A percentile compares a stretch with the other conserved stretches of the same genome.
These are phyloP conservation scores for Aegilops tauschii DNA, from an alignment of 176 grass and related monocot species.

Conservation along the genomic window DNA sequence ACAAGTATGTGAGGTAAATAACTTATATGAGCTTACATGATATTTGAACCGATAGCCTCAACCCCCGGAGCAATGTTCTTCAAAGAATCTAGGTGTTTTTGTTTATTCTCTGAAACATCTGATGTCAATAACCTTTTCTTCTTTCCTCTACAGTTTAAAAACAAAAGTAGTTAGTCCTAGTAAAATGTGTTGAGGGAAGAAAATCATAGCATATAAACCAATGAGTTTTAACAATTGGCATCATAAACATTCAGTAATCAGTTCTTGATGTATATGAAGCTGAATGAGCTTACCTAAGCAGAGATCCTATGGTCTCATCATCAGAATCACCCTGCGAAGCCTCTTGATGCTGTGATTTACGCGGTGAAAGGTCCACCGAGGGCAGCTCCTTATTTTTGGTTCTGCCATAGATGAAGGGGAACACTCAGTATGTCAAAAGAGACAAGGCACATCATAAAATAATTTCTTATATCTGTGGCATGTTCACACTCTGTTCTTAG, in stretches of 20 bases:
- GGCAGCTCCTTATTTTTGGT: conserved; percentile 40
- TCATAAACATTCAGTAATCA: neutral
- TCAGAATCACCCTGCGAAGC: conserved; percentile 46
- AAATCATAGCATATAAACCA: conserved; percentile 15
- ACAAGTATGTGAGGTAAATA: neutral
- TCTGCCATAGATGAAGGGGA: conserved; percentile 16
- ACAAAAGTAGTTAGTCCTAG: conserved; percentile 1
- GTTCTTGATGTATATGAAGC: conserved; percentile 13
- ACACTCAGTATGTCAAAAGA: neutral
- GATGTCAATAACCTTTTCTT: conserved; percentile 28
- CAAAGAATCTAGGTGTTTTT: conserved; percentile 18
- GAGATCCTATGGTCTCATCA: conserved; percentile 49
- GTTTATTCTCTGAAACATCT: conserved; percentile 11
- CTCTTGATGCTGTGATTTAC: conserved; percentile 37
- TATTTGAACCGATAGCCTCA: conserved; percentile 18
- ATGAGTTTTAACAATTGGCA: neutral
- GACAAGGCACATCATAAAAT: neutral
- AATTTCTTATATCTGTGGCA: neutral
- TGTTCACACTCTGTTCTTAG: neutral
- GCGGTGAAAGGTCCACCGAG: conserved; percentile 11
- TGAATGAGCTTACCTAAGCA: conserved; percentile 61
- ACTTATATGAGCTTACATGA: conserved; percentile 33
- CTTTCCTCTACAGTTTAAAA: conserved; percentile 41
- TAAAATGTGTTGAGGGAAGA: neutral
- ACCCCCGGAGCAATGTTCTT: neutral